phyloP scores from a whole-genome alignment of 2,329 filamentous ascomycete species.

The Paecilomyces dactylethromorphus region DNA sequence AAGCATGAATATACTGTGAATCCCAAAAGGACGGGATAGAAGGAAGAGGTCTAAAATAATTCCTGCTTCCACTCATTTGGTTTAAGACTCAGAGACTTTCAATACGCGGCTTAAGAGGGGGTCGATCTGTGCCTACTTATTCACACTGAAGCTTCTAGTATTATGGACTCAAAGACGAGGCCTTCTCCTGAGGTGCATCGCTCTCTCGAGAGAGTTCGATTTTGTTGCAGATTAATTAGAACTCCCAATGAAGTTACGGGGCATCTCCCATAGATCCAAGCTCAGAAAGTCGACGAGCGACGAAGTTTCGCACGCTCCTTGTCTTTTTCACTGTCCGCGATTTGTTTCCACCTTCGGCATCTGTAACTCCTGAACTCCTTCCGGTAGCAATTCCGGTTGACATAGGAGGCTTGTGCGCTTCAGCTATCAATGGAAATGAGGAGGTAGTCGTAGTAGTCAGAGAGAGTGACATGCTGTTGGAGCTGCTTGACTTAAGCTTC shows the following conservation, averaged over 20 bases:
- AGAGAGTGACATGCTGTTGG: slow-evolving; percentile 18
- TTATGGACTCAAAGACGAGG: too few species aligned
- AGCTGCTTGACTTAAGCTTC: slow-evolving; percentile 25
- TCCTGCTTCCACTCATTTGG: too few species aligned
- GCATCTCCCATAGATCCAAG: slow-evolving; percentile 1
- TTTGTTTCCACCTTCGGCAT: slow-evolving; percentile 4
- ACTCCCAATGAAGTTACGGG: not conserved
- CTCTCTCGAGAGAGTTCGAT: too few species aligned
- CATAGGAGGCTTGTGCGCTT: not conserved
- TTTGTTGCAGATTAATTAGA: not conserved
- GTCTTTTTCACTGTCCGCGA: slow-evolving; percentile 14
- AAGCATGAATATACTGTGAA: too few species aligned
- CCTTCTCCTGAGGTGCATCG: too few species aligned
- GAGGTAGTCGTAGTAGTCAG: slow-evolving; percentile 15
- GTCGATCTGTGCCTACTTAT: too few species aligned
- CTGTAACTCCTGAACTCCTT: not conserved
- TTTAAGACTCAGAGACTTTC: too few species aligned
- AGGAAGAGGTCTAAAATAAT: too few species aligned
- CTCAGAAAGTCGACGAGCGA: slow-evolving; percentile 9
- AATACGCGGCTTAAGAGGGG: too few species aligned
- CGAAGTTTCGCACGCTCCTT: slow-evolving; percentile 16
- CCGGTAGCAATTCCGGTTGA: not conserved
- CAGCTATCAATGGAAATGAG: not conserved
- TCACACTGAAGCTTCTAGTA: too few species aligned
- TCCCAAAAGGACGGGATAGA: too few species aligned